Evolutionary conservation across 192 early-diverging fungal species (phyloP).

Genomic region (Mortierella claussenii): DNA sequence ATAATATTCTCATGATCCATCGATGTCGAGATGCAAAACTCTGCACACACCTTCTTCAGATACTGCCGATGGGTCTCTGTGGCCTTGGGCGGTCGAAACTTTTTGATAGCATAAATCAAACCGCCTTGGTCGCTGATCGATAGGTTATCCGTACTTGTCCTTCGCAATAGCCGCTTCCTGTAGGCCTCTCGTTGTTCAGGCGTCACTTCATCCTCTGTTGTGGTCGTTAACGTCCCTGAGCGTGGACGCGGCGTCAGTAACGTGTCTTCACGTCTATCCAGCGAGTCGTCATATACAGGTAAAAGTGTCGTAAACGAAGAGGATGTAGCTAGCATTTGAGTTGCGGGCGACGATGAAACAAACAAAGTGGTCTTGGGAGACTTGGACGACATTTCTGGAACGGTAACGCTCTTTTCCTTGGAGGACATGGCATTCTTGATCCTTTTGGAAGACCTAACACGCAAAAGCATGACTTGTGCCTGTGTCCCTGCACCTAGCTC

Average conservation of each 20-base stretch:
- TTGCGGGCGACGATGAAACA: too few relatives aligned
- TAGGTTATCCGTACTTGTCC: slow-evolving; percentile 12
- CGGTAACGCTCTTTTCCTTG: neutral
- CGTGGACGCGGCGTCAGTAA: slow-evolving; percentile 8
- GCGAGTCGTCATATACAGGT: too few relatives aligned
- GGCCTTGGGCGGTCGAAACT: slow-evolving; percentile 72
- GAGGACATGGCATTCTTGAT: too few relatives aligned
- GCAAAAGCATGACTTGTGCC: slow-evolving; percentile 42
- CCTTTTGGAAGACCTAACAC: slow-evolving; percentile 33
- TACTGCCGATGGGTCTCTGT: slow-evolving; percentile 92
- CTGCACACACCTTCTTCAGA: slow-evolving; percentile 92
- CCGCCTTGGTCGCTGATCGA: slow-evolving; percentile 45
- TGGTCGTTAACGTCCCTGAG: slow-evolving; percentile 32
- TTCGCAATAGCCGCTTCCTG: slow-evolving; percentile 19
- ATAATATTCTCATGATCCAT: slow-evolving; percentile 92
- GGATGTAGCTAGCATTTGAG: too few relatives aligned
- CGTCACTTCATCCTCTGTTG: slow-evolving; percentile 35
- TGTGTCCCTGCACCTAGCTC: slow-evolving; percentile 44
- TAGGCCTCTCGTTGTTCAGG: slow-evolving; percentile 47
- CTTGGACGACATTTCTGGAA: too few relatives aligned
- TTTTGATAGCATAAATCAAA: slow-evolving; percentile 72
- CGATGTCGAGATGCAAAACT: slow-evolving; percentile 95
- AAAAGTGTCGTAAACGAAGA: too few relatives aligned
- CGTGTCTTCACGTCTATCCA: too few relatives aligned
- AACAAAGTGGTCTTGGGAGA: too few relatives aligned